Evolutionary conservation across 208 protist species (phyloP), one percentile per base, ranked within the genome.

Genomic region (Trypanosoma scelopori): DNA sequence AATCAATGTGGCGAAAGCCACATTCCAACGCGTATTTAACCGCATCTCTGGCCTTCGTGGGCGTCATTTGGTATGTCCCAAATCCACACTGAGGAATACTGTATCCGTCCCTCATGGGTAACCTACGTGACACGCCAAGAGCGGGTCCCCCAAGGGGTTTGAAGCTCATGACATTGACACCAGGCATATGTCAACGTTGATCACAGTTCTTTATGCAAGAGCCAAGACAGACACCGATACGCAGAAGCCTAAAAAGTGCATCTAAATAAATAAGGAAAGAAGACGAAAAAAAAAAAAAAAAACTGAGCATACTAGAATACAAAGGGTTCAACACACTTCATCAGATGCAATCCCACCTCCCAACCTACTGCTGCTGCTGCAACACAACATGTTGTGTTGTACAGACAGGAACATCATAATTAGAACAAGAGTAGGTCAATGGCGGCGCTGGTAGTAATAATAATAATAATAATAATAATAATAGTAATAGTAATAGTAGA

Each of bases 1-100:
- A 96, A 76, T 98, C 91, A 64, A 97, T 74, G 63, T 97, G 92
- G 0, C 91, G 75, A 61, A 89, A 97, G 23, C 92, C 91, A 51
- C 78, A 85, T 7, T 84, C 51, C 13, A 97, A 30, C 0, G 94
- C 92, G 37, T 80, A 86, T 0, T 74, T 28, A 12, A 98, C 81
- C 11, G 81, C 80, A 0, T 32, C 23, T 12, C 73, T 52, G 1
- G 80, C 76, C 48, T 86, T 79, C 5, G 64, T 69, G 1, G 79
- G 53, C 6, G 50, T 57, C 73, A 95, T 78, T 28, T 87, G 78
- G 62, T 92, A 97, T 5, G 93, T 96, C 66, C 92, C 94, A 65
- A 97, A 87, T 3, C 92, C 94, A 12, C 96, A 68, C 58, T 87
- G 82, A 15, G 92, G 94, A 56, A 97, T 95, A 3, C 48, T 58